These are phyloP conservation scores for Cytospora paraplurivora DNA, from an alignment of 2,329 filamentous ascomycete genomes.

Conservation along the genomic window DNA sequence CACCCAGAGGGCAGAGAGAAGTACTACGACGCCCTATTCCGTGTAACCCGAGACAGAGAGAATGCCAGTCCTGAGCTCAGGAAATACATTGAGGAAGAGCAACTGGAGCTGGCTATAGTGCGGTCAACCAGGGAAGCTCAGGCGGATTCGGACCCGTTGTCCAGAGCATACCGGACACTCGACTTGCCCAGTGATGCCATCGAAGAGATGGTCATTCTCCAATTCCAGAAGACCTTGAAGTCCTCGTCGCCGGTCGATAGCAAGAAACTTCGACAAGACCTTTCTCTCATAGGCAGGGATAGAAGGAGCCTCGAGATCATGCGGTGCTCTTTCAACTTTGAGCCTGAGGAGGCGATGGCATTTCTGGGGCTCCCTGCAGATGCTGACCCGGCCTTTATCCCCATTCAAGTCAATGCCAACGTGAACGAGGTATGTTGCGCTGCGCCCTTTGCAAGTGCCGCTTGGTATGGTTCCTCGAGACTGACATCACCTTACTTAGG, in stretches of 20 bases:
- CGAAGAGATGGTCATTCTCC: constrained; percentile 2
- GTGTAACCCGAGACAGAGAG: constrained; percentile 31
- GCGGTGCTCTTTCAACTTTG: constrained; percentile 29
- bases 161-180: constrained; percentile 22
- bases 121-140: constrained; percentile 19
- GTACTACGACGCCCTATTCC: constrained; percentile 30
- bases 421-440: constrained; percentile 18
- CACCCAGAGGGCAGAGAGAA: constrained; percentile 27
- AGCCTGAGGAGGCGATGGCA: constrained; percentile 31
- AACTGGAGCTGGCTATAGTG: constrained; percentile 21
- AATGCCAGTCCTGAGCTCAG: constrained; percentile 27
- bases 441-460: neutral
- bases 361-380: constrained; percentile 28
- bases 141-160: constrained; percentile 11
- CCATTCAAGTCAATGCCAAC: constrained; percentile 14
- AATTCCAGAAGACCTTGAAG: constrained; percentile 27
- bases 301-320: constrained; percentile 31
- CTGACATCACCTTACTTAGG: neutral
- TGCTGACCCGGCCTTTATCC: constrained; percentile 17
- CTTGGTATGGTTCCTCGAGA: neutral
- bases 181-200: constrained; percentile 1
- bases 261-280: constrained; percentile 33
- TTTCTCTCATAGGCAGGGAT: constrained; percentile 36
- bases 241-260: constrained; percentile 28
- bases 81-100: constrained; percentile 24